Base-by-base conservation (phyloP, 2,329 filamentous ascomycete genomes). In the Aschersonia sp. region DNA sequence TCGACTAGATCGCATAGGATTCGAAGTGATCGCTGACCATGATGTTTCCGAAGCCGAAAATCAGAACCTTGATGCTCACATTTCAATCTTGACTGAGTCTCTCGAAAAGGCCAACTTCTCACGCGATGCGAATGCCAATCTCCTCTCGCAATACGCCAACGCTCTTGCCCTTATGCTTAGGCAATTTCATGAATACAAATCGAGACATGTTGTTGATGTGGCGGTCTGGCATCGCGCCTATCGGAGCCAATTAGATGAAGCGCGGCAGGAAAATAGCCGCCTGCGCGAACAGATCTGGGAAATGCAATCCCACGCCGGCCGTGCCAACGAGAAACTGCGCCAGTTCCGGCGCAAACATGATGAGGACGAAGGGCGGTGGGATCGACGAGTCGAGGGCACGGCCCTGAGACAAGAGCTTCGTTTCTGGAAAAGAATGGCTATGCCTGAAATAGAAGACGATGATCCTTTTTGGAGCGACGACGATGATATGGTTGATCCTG, bases 281-380 rank as follows among this genome's bases (percentile, higher is more conserved):
- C 69, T 83, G 46, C 75, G 79, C 46, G 76, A 80, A 55, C 77
- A 82, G 61, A 79, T 83, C 55, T 79, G 77, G 71, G 76, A 80
- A 54, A 80, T 81, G 76, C 76, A 81, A 56, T 69, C 71, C 41
- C 73, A 77, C 53, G 79, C 79, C 30, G 69, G 69, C 44, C 66
- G 64, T 10, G 78, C 77, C 29, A 81, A 81, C 56, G 73, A 74
- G 49, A 61, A 67, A 50, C 63, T 83, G 48, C 74, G 78, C 40
- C 62, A 69, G 39, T 80, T 81, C 53, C 70, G 78, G 46, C 65
- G 70, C 43, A 66, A 66, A 47, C 74, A 77, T 55, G 73, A 79
- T 52, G 76, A 78, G 53, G 69, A 80, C 50, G 68, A 72, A 52
- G 63, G 64, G 39, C 66, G 73, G 22, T 74, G 76, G 67, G 70